Percentiles rank a stretch among this genome's conserved stretches.
Evolutionary conservation across 768 basidiomycete genomes (phyloP).

Genomic region (Candolleomyces aberdarensis): DNA sequence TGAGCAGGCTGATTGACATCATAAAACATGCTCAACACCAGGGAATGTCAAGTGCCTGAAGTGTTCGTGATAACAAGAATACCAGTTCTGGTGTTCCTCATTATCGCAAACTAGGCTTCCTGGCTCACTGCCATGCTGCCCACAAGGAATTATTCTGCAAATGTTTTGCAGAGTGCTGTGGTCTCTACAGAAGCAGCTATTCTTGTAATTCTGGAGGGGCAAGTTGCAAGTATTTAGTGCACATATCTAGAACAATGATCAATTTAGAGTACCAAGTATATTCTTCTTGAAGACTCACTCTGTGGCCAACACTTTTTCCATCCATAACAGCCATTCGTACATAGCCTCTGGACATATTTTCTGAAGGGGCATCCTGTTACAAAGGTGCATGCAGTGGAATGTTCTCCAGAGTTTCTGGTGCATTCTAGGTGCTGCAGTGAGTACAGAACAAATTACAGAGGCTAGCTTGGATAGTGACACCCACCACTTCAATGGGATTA

Average conservation of each 20-base stretch:
- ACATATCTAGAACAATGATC: conserved; percentile 16
- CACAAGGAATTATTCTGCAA: conserved; percentile 24
- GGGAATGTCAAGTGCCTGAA: conserved; percentile 20
- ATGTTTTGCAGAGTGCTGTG: conserved; percentile 15
- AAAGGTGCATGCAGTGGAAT: neutral
- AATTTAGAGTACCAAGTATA: neutral
- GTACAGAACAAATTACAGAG: neutral
- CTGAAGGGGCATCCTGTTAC: neutral
- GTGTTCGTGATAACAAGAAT: conserved; percentile 10
- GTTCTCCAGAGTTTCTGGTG: neutral
- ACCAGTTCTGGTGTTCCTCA: conserved; percentile 16
- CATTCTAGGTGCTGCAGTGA: neutral
- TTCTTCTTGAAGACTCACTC: conserved; percentile 4
- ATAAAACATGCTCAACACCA: conserved; percentile 23
- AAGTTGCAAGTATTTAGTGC: conserved; percentile 17
- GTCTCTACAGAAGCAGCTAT: conserved; percentile 25
- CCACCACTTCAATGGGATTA: neutral
- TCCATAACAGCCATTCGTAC: conserved; percentile 31
- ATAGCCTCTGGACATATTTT: conserved; percentile 12
- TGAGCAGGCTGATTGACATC: conserved; percentile 12
- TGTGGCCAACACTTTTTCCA: conserved; percentile 25
- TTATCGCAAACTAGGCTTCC: conserved; percentile 16
- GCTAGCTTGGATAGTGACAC: neutral
- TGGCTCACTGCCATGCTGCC: neutral
- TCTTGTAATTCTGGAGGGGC: conserved; percentile 23